A percentile compares a stretch with the other conserved stretches of the same genome.
These are phyloP conservation scores for Corymbia calophylla DNA, from an alignment of 441 rosid genomes.

Conservation along the genomic window DNA sequence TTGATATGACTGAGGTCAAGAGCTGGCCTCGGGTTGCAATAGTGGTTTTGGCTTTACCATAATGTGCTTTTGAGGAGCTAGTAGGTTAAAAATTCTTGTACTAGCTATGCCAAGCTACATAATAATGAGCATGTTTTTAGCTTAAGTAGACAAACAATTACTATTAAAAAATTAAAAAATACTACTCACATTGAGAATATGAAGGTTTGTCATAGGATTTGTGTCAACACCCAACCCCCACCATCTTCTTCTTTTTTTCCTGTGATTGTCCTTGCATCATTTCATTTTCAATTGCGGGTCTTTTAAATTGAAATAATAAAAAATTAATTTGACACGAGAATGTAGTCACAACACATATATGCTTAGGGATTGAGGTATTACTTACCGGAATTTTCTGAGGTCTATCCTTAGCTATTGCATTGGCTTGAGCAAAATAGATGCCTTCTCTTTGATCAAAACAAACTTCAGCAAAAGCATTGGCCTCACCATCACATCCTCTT, in stretches of 20 bases:
- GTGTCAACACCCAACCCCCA: background rate
- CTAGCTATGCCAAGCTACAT: background rate
- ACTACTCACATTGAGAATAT: background rate
- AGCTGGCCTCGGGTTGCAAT: too few species aligned
- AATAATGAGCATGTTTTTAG: background rate
- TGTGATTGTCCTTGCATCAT: background rate
- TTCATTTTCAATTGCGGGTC: background rate
- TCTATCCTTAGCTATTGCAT: background rate
- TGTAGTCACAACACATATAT: background rate
- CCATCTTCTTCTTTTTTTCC: background rate
- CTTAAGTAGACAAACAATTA: accelerated
- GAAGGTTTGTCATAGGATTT: background rate
- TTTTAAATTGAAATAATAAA: background rate
- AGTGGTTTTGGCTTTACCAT: too few species aligned
- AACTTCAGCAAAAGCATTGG: background rate
- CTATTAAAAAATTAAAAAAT: background rate
- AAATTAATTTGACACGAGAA: background rate
- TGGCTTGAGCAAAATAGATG: background rate
- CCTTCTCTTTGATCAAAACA: background rate
- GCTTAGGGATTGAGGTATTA: background rate
- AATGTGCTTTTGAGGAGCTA: too few species aligned
- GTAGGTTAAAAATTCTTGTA: too few species aligned
- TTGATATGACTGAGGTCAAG: too few species aligned
- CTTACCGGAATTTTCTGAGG: accelerated
- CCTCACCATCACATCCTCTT: background rate